phyloP scores from a whole-genome alignment of 768 basidiomycete species.

The Dentipellis fragilis region DNA sequence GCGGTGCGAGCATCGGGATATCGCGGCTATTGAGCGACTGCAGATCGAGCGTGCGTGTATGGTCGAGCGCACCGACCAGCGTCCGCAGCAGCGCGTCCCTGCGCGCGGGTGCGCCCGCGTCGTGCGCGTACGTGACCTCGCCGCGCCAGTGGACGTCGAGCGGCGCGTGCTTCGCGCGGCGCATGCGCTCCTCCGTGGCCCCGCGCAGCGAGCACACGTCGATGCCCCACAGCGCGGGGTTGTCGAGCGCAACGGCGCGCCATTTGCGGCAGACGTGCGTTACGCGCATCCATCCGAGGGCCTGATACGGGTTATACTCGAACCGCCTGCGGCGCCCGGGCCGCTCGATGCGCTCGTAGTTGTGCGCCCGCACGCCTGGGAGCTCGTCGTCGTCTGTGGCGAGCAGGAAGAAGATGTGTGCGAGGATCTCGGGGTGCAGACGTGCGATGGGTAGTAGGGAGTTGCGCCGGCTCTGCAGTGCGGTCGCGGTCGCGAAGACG shows the following conservation, averaged over 20 bases:
- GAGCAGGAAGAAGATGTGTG: neutral
- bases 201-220: neutral
- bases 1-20: neutral
- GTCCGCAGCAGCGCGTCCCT: neutral
- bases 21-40: no score
- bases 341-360: neutral
- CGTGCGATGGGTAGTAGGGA: neutral
- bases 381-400: neutral
- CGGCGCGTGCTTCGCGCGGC: neutral
- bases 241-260: neutral
- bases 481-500: neutral
- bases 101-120: neutral
- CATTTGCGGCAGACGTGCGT: conserved; percentile 1
- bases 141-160: neutral
- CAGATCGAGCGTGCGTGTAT: neutral
- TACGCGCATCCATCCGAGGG: neutral
- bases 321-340: neutral
- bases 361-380: neutral
- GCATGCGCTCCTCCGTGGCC: neutral
- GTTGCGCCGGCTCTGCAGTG: neutral
- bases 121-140: neutral
- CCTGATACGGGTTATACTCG: neutral
- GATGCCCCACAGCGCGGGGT: neutral
- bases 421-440: neutral
- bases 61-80: neutral